These are phyloP conservation scores for Emericellopsis cladophorae DNA, from an alignment of 2,329 filamentous ascomycete species.

Conservation along the genomic window DNA sequence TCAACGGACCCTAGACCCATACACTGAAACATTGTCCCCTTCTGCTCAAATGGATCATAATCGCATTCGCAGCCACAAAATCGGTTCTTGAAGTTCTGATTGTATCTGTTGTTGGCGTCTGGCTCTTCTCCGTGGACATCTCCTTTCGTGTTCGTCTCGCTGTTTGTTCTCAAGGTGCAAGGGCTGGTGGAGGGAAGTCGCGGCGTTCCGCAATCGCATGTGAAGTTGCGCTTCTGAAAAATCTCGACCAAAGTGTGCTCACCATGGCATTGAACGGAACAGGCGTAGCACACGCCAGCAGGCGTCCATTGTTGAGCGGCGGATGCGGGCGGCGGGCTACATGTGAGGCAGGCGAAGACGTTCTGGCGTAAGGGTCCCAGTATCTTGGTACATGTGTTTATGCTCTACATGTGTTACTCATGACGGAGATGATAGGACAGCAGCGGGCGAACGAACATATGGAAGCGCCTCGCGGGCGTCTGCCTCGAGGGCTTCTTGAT, in stretches of 20 bases:
- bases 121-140: constrained; percentile 65
- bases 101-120: constrained; percentile 69
- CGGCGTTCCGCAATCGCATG: constrained; percentile 89
- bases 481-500: constrained; percentile 81
- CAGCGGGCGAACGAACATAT: constrained; percentile 47
- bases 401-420: constrained; percentile 46
- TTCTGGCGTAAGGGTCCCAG: constrained; percentile 79
- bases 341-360: constrained; percentile 87
- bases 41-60: constrained; percentile 81
- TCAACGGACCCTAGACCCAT: constrained; percentile 69
- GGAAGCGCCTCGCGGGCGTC: constrained; percentile 92
- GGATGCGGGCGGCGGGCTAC: constrained; percentile 64
- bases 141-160: constrained; percentile 62
- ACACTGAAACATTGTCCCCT: constrained; percentile 97
- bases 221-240: constrained; percentile 90
- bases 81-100: constrained; percentile 85
- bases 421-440: constrained; percentile 1
- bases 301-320: constrained; percentile 35
- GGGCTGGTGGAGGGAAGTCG: constrained; percentile 58
- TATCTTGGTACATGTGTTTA: constrained; percentile 84
- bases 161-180: constrained; percentile 64
- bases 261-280: constrained; percentile 91
- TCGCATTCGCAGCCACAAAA: constrained; percentile 86
- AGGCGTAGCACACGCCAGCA: constrained; percentile 90
- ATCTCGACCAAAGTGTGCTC: constrained; percentile 92